Base-by-base conservation (phyloP, 2,329 filamentous ascomycete genomes). In the Lecanicillium sp. region DNA sequence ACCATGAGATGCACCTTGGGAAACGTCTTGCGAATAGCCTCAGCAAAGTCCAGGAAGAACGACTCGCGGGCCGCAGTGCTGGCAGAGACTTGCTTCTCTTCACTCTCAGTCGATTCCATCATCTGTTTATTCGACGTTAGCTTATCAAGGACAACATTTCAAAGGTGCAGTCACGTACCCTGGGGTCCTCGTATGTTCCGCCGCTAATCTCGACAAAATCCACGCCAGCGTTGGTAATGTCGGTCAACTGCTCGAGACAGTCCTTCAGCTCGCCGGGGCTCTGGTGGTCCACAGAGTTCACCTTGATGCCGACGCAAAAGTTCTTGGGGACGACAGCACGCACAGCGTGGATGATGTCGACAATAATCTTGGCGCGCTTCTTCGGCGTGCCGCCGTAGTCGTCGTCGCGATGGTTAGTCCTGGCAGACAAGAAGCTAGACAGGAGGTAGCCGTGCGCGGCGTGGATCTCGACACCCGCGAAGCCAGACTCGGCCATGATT, bases 171-270 rank as follows among this genome's bases (percentile, higher is more conserved):
- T 15, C 43, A 50, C 58, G 42, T 56, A 78, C 74, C 43, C 53
- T 56, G 0, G 78, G 71, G 48, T 79, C 62, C 55, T 82, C 75
- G 53, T 77, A 82, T 0, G 62, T 75, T 0, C 84, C 83, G 0
- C 84, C 84, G 15, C 75, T 80, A 21, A 87, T 73, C 62, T 88
- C 83, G 2, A 87, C 63, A 54, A 86, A 86, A 62, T 87, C 84
- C 2, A 87, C 63, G 5, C 66, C 75, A 32, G 68, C 70, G 5
- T 63, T 65, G 0, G 62, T 62, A 4, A 83, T 71, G 15, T 68
- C 58, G n/a, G 67, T 61, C 9, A 84, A 67, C 57, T 86, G 82
- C 49, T 77, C 72, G 32, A 86, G 63, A 29, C 72, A 77, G 11
- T 80, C 79, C 9, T 72, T 62, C 17, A 78, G 54, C 43, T 64